Evolutionary conservation across 2,329 filamentous ascomycete genomes (phyloP), one percentile per base, ranked within the genome.

Genomic region (Aspergillus pseudoglaucus): DNA sequence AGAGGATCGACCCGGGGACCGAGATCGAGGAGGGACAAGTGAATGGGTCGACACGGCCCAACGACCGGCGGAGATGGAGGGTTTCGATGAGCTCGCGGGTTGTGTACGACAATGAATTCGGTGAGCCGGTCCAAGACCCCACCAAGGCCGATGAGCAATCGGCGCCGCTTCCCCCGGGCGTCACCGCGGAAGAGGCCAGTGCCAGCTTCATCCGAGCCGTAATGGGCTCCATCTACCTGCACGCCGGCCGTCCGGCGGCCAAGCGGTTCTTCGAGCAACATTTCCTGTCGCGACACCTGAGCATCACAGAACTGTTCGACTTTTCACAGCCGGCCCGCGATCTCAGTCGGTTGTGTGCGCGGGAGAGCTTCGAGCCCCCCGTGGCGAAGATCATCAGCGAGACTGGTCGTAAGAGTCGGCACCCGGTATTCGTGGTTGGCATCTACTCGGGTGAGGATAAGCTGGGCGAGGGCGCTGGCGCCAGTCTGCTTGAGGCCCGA

Each of bases 381-480:
- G 80, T 96, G 22, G 93, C 93, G 14, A 82, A 90, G 48, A 80
- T 98, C 46, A 79, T 95, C 59, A 88, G 84, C 59, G 93, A 98
- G 75, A 97, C 93, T 3, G 93, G 93, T 65, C 83, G 93, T 49
- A 69, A 80, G 57, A 93, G 87, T 60, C 82, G 87, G 66, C 87
- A 87, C 50, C 91, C 93, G 14, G 93, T 98, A 14, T 97, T 85
- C 62, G 83, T 96, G 25, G 90, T 98, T 12, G 93, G 91, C 49
- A 90, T 98, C 52, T 98, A 87, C 74, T 94, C 87, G 57, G 93
- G 91, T 45, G 76, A 78, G 51, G 90, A 98, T 66, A 91, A 93
- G 78, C 77, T 98, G 38, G 93, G 91, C 47, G 91, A 98, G 73
- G 93, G 84, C n/a, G 79, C 84, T 17, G 93, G 87, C 20, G 75